A percentile compares a stretch with the other conserved stretches of the same genome.
Conservation (phyloP, 1,284 basidiomycete species). For the Boletellus dicymbophilus region DNA sequence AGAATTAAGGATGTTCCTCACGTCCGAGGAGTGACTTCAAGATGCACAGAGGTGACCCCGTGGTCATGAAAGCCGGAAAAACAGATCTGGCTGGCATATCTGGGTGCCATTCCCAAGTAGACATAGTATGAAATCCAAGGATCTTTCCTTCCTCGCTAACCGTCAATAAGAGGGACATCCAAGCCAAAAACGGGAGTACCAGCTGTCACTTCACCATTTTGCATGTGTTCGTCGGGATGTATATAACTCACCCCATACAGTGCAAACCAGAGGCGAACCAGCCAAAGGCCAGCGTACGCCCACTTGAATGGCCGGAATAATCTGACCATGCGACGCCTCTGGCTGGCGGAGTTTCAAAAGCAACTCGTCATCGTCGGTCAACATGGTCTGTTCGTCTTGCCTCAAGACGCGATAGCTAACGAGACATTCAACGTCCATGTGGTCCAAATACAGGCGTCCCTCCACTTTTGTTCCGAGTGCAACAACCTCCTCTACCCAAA, state of each 20-base stretch:
- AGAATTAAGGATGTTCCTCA: conserved; percentile 19
- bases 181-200: conserved; percentile 26
- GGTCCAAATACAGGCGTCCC: conserved; percentile 54
- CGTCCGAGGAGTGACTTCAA: conserved; percentile 21
- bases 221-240: conserved; percentile 45
- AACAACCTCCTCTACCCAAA: conserved; percentile 95
- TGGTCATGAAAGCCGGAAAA: conserved; percentile 35
- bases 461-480: conserved; percentile 89
- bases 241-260: conserved; percentile 40
- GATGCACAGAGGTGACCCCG: conserved; percentile 33
- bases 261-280: conserved; percentile 34
- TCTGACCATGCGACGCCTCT: conserved; percentile 9
- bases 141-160: conserved; percentile 27
- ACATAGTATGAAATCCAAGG: conserved; percentile 28
- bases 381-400: conserved; percentile 28
- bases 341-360: conserved; percentile 31
- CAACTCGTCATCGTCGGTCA: conserved; percentile 12
- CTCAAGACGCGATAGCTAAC: conserved; percentile 16
- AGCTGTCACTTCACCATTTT: conserved; percentile 42
- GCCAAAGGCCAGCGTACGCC: conserved; percentile 26
- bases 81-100: conserved; percentile 38
- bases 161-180: conserved; percentile 8
- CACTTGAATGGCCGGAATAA: conserved; percentile 13
- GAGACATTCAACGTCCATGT: neutral
- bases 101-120: conserved; percentile 42